A percentile compares a stretch with the other conserved stretches of the same genome.
Conservation (phyloP, 2,329 filamentous ascomycete species). For the Aurifilum marmelostoma region DNA sequence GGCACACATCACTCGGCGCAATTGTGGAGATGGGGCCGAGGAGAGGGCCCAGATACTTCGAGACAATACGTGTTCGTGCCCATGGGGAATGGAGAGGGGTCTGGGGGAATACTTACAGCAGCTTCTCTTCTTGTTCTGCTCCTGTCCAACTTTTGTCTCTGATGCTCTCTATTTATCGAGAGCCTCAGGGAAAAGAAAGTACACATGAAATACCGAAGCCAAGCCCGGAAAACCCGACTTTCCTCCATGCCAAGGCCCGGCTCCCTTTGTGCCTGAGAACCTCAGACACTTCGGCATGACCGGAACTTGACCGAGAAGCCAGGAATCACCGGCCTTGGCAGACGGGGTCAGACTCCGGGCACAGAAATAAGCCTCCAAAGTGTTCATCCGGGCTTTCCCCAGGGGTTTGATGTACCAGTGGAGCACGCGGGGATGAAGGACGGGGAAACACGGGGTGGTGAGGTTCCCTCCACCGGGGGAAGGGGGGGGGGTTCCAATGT, state of each 20-base stretch:
- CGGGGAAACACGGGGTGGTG: neutral
- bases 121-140: neutral
- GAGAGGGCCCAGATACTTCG: conserved; percentile 11
- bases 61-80: neutral
- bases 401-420: neutral
- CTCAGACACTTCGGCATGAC: neutral
- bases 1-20: conserved; percentile 19
- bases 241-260: neutral
- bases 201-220: neutral
- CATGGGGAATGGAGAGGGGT: neutral
- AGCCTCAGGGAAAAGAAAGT: neutral
- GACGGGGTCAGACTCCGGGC: neutral
- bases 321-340: conserved; percentile 10
- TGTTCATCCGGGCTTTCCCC: conserved; percentile 5
- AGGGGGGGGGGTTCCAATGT: too few relatives aligned
- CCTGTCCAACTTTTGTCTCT: neutral
- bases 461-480: neutral
- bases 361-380: neutral
- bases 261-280: neutral
- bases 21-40: conserved; percentile 19
- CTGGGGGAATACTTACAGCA: neutral
- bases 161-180: neutral
- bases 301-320: conserved; percentile 14
- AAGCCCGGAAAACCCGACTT: neutral
- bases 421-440: neutral